Evolutionary conservation across 2,329 filamentous ascomycete species (phyloP), one percentile per base, ranked within the genome.

Genomic region (Hymenoscyphus linearis): DNA sequence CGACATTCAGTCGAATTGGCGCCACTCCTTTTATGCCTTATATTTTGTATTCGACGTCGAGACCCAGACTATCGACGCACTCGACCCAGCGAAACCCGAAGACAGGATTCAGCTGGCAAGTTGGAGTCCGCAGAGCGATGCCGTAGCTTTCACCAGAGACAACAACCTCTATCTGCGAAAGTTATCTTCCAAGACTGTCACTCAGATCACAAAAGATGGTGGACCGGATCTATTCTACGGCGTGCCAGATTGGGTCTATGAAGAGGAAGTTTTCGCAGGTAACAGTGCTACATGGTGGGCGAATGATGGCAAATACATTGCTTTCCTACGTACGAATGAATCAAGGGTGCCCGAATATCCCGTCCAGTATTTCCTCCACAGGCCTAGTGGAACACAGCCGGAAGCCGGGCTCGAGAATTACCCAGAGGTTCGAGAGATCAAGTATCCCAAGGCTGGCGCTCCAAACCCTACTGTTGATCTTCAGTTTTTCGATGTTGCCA

Each of bases 231-330:
- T 95, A 62, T 99, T 99, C 75, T 97, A 99, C 70, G 95, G 95
- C 18, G 85, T 97, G 22, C 95, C 95, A 0, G 96, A 99, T 74
- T 99, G 95, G 95, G 95, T 98, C 0, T 96, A 96, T 70, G 91
- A 96, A 72, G 80, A 83, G 68, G 91, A 96, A 74, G 91, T 96
- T 2, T 90, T 98, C 64, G 75, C 79, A 14, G 88, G 84, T 1
- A 89, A 90, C 68, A 91, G 85, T 64, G 93, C 90, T 4, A 96
- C 93, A 1, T 99, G 96, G 95, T 99, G 93, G 93, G 93, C 91
- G 36, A 83, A 87, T 37, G 91, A 96, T 73, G 95, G 93, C 57
- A 88, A 91, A 69, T 96, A 90, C 72, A 77, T 99, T 62, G 91
- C 95, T 25, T 99, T 96, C 74, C 78, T 99, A 63, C 87, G 92